Conservation (phyloP, 2,329 filamentous ascomycete species). For the Xylaria polymorpha region DNA sequence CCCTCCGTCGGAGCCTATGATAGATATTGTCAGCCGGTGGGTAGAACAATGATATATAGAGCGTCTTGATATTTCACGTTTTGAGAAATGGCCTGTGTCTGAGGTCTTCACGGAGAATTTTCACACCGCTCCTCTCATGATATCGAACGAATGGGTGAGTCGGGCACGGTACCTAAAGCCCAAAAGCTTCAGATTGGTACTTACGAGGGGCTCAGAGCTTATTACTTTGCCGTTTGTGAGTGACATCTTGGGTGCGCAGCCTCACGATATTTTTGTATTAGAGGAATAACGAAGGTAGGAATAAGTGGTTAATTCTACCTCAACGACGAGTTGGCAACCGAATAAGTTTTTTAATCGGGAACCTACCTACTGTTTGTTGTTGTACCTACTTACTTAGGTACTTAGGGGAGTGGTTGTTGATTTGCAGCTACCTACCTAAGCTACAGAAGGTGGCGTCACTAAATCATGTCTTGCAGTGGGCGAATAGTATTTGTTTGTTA, state of each 20-base stretch:
- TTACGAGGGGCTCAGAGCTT: constrained; percentile 59
- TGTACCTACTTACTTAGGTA: too few species aligned
- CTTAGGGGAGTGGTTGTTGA: not conserved
- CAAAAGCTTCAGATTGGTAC: constrained; percentile 28
- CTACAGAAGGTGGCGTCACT: constrained; percentile 28
- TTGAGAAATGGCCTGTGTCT: not conserved
- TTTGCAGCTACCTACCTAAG: constrained; percentile 12
- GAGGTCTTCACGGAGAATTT: not conserved
- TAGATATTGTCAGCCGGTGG: constrained; percentile 14
- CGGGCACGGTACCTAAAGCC: not conserved
- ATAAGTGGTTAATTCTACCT: not conserved
- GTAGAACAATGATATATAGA: not conserved
- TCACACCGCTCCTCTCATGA: constrained; percentile 9
- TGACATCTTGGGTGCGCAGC: constrained; percentile 52
- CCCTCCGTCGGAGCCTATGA: constrained; percentile 63
- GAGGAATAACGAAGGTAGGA: not conserved
- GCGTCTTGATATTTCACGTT: not conserved
- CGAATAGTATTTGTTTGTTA: constrained; percentile 20
- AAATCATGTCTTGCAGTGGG: constrained; percentile 22
- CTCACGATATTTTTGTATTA: constrained; percentile 3
- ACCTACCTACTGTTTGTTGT: constrained; percentile 7
- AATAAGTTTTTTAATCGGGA: constrained; percentile 11
- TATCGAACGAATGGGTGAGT: not conserved
- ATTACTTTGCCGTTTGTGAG: constrained; percentile 57
- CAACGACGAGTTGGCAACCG: not conserved